Evolutionary conservation across 139 green algal genomes (phyloP), one percentile per base, ranked within the genome.

Genomic region (Chlorella sp.): DNA sequence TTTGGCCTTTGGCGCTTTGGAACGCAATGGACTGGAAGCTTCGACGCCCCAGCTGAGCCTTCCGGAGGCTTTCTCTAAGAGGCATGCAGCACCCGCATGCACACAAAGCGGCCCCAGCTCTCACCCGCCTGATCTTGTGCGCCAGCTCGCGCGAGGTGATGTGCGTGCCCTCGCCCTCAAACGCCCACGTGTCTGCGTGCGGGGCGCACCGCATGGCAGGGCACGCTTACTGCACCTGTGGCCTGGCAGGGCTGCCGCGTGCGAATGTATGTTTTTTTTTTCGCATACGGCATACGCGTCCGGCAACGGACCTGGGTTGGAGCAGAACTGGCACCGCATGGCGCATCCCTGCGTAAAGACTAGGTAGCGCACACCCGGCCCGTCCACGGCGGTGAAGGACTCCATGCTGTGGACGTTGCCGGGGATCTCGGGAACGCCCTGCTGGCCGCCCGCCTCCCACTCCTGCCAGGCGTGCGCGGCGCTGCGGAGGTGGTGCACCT

Each of bases 261-360:
- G n/a, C n/a, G n/a, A n/a, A n/a, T n/a, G n/a, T n/a, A n/a, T n/a
- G n/a, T n/a, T n/a, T n/a, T n/a, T n/a, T n/a, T n/a, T n/a, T n/a
- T n/a, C n/a, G n/a, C n/a, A n/a, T n/a, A n/a, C n/a, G n/a, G n/a
- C n/a, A n/a, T n/a, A n/a, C n/a, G n/a, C n/a, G n/a, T n/a, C n/a
- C 62, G 31, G 31, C 17, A 31, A 2, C 66, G 33, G 5, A 60
- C 66, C 84, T 23, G 82, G 81, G 72, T 91, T 91, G 67, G 42
- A 72, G 72, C 88, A 93, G 81, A 93, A 93, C n/a, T 76, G 71
- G 69, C 88, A 93, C 31, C 88, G 81, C 75, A 88, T 86, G 36
- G 68, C 78, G 51, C 88, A 93, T 31, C 86, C 86, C 72, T 91
- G 86, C 22, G 83, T 61, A 59, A 93, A 93, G 10, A 91, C 72